Conservation (phyloP, 768 basidiomycete species). For the Agaricus sinodeliciosus region DNA sequence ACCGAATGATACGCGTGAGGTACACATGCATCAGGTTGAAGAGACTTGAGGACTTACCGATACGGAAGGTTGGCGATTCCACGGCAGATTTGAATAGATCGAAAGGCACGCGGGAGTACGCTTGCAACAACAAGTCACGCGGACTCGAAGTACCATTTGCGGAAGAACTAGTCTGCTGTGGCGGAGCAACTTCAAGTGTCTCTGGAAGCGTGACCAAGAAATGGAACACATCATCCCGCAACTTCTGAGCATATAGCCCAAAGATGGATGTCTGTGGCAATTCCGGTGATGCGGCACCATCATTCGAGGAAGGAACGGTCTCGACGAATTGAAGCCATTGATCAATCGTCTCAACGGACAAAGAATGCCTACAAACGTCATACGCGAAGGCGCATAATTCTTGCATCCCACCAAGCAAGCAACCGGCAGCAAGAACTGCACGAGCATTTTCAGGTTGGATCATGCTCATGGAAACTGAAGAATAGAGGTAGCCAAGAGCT, state of each 20-base stretch:
- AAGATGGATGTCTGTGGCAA: constrained; percentile 53
- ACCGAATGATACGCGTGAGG: not conserved
- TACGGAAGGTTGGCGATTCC: constrained; percentile 73
- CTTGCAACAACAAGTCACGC: constrained; percentile 64
- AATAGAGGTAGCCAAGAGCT: constrained; percentile 82
- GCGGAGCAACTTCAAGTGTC: constrained; percentile 45
- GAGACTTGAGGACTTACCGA: constrained; percentile 42
- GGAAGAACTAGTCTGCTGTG: constrained; percentile 31
- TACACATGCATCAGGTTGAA: constrained; percentile 1
- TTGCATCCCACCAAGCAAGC: constrained; percentile 82
- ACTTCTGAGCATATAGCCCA: constrained; percentile 67
- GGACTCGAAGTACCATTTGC: constrained; percentile 33
- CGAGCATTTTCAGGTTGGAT: constrained; percentile 77
- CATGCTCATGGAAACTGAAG: constrained; percentile 58
- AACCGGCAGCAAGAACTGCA: constrained; percentile 79
- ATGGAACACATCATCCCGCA: constrained; percentile 73
- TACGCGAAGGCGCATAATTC: constrained; percentile 79
- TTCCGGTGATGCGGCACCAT: constrained; percentile 47
- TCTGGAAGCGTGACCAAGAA: constrained; percentile 75
- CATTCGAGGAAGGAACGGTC: constrained; percentile 37
- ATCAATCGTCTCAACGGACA: constrained; percentile 67
- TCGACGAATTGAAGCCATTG: constrained; percentile 78
- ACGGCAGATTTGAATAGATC: constrained; percentile 82
- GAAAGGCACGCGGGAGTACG: constrained; percentile 79
- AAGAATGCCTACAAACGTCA: constrained; percentile 66